Evolutionary conservation across 2,329 filamentous ascomycete genomes (phyloP).

Genomic region (Albifimbria verrucaria): DNA sequence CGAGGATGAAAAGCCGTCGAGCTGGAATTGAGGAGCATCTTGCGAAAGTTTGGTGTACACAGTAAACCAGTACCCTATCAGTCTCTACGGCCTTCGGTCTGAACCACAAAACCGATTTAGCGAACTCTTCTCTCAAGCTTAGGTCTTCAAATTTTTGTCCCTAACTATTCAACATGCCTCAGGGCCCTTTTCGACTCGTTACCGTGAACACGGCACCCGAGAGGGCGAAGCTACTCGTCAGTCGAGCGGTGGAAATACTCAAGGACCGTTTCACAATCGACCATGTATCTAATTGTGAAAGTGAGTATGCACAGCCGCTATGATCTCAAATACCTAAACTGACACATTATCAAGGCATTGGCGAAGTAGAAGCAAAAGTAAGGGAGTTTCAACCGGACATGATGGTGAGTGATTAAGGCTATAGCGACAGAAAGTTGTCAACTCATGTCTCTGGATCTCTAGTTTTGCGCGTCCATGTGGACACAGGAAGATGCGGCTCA

Average conservation of each 20-base stretch:
- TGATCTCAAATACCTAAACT: background rate
- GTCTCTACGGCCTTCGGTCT: background rate
- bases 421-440: background rate
- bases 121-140: background rate
- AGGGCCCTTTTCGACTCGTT: conserved; percentile 58
- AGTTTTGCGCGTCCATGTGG: conserved; percentile 61
- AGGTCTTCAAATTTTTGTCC: background rate
- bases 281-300: conserved; percentile 59
- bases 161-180: background rate
- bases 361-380: conserved; percentile 53
- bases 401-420: conserved; percentile 15
- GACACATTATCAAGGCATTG: conserved; percentile 37
- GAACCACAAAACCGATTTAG: background rate
- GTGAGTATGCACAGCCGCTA: conserved; percentile 33
- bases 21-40: background rate
- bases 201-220: conserved; percentile 68
- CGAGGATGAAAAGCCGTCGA: background rate
- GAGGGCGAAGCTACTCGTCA: conserved; percentile 59
- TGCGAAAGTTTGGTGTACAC: background rate
- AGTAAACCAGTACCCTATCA: background rate
- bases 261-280: conserved; percentile 63
- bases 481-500: conserved; percentile 41
- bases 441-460: background rate
- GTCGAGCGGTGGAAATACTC: conserved; percentile 56
- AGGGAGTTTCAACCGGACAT: conserved; percentile 28